These are phyloP conservation scores for Camillea tinctor DNA, from an alignment of 2,329 filamentous ascomycete species.

Conservation along the genomic window DNA sequence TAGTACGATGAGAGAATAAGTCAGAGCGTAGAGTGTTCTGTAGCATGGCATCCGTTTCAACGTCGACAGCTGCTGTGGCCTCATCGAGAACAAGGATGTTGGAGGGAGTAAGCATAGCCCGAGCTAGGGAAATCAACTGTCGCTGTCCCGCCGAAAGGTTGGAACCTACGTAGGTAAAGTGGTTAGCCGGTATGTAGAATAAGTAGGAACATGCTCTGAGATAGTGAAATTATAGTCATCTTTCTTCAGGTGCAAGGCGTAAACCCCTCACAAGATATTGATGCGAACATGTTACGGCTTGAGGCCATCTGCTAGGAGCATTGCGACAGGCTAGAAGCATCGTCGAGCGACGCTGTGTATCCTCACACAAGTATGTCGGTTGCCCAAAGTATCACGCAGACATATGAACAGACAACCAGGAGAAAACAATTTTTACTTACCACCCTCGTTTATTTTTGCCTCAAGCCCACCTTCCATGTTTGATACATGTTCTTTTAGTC, in stretches of 20 bases:
- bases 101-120: slow-evolving; percentile 89
- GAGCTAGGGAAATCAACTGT: slow-evolving; percentile 89
- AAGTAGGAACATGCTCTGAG: slow-evolving; percentile 2
- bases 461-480: slow-evolving; percentile 88
- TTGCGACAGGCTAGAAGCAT: slow-evolving; percentile 17
- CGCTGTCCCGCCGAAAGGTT: slow-evolving; percentile 95
- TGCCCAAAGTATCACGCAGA: slow-evolving; percentile 30
- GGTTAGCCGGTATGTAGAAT: slow-evolving; percentile 14
- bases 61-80: slow-evolving; percentile 77
- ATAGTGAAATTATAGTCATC: slow-evolving; percentile 4
- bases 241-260: slow-evolving; percentile 29
- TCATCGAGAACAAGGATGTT: slow-evolving; percentile 98
- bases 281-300: slow-evolving; percentile 16
- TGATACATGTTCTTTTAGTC: slow-evolving; percentile 84
- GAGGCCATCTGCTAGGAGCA: slow-evolving; percentile 9
- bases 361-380: slow-evolving; percentile 23
- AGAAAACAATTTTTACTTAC: slow-evolving; percentile 52
- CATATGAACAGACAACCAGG: slow-evolving; percentile 26
- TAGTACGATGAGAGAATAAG: slow-evolving; percentile 84
- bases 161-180: slow-evolving; percentile 59
- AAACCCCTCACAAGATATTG: slow-evolving; percentile 35
- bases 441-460: slow-evolving; percentile 89
- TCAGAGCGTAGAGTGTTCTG: slow-evolving; percentile 63
- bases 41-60: slow-evolving; percentile 66
- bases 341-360: slow-evolving; percentile 16